Base-by-base conservation (phyloP, 2,329 filamentous ascomycete genomes). In the Venturia carpophila region DNA sequence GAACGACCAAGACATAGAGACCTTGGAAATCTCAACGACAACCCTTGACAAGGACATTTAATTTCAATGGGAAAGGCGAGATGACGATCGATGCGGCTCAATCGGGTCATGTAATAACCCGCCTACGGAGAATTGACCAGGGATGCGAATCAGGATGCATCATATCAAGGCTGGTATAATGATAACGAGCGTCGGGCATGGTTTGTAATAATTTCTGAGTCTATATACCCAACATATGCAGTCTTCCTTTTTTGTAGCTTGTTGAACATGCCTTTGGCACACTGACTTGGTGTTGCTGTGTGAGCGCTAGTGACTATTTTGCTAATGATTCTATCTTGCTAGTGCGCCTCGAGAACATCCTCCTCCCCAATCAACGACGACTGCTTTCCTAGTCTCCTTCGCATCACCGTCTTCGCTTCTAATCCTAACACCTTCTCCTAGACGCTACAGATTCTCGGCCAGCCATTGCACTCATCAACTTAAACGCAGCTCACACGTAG, bases 191-290 rank as follows among this genome's bases (percentile, higher is more conserved):
- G 3, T 37, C 27, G 27, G 27, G 17, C 52, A 37, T 58, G 52
- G 52, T 58, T 58, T 58, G 52, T 58, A 27, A 37, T 30, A n/a
- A 30, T 58, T 30, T 58, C 37, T n/a, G 52, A 58, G 52, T 37
- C 52, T 58, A 58, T 58, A 58, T 58, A 58, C 52, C 52, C 52
- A 5, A 15, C 27, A 37, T 37, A 34, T 56, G 49, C 49, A 58
- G 27, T 39, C 5, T 58, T 58, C 37, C 30, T 19, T 58, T 37
- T 2, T 11, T n/a, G 2, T 21, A n/a, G 15, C 1, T 27, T 58
- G 47, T 15, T 27, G 11, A 15, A 52, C 47, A 52, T 52, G 47
- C 27, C 21, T 30, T 3, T 52, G 21, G 47, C 21, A 58, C 52
- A 37, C 52, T 37, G 7, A 58, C 19, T 37, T 37, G 34, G 52